Base-by-base conservation (phyloP, 805 yeast genomes). In the Kuraishia piskuri region DNA sequence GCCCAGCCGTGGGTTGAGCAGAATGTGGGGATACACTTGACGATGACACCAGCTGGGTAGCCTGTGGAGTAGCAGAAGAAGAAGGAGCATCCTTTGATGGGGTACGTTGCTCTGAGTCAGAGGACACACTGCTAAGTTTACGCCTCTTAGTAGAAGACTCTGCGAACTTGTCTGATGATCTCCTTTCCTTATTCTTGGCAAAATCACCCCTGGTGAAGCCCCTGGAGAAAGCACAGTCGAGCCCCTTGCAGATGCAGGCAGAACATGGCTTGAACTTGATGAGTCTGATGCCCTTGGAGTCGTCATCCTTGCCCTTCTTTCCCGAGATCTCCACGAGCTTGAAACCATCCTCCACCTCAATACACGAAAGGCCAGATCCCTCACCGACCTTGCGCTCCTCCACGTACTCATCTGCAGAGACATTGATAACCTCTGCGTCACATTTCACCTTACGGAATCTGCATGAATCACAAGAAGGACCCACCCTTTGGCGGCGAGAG, bases 391-490 rank as follows among this genome's bases (percentile, higher is more conserved):
- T 51, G 37, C 46, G 36, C 17, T 45, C 40, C 14, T 21, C 37
- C 48, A 52, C 10, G 22, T 25, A 49, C 51, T 40, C 36, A 22
- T 52, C 51, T 3, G 45, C 57, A 1, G 68, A 60, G 19, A 68
- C 56, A 17, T 67, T 63, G 25, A 63, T 60, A 25, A 84, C 79
- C 58, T 76, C 82, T 1, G 91, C 88, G 65, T 85, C 83, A 68
- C 92, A 86, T 66, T 83, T 86, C 54, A 84, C 85, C 63, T 86
- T 86, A 54, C 89, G 75, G 17, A 78, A 62, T 52, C 90, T 72
- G 64, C 92, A 86, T 50, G 78, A 70, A 63, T 86, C 90, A 66
- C 92, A 86, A 46, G 87, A 80, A 2, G 90, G 90, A 0, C 92
- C 90, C 20, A 79, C 71, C 55, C 92, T 69, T 67, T 86, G 91